Base-by-base conservation (phyloP, 2,329 filamentous ascomycete species). In the Penicillium fuscoglaucum region DNA sequence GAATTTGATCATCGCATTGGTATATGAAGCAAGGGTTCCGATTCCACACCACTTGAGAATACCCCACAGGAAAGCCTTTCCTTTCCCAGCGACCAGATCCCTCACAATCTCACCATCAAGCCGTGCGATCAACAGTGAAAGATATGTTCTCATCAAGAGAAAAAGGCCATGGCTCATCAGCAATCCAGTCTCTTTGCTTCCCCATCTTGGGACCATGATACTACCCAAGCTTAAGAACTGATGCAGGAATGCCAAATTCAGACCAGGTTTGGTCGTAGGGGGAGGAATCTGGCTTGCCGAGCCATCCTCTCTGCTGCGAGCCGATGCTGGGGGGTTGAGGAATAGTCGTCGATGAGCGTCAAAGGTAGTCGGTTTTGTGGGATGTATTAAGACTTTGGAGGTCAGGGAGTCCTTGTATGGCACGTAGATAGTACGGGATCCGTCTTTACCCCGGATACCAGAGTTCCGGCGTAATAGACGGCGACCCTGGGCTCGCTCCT, bases 1-100 rank as follows among this genome's bases (percentile, higher is more conserved):
- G 77, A 90, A 99, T 76, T 98, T 98, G 82, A 99, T 99, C 90
- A 96, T 97, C 55, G 93, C 92, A 75, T 99, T 99, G 51, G 93
- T 97, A 72, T 99, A 99, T 0, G 93, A 96, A 9, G 93, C 93
- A 63, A 98, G 87, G 2, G 90, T 91, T 43, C 95, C 95, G 37
- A 99, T 88, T 3, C 93, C 92, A 64, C 93, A 92, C 95, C 95
- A 99, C 82, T 98, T 97, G 49, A 88, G 74, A 47, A 99, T 89
- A 6, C 95, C 95, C 86, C 88, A 90, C 9, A 95, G 79, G 73
- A 99, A 99, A 0, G 86, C 84, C 68, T 87, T 92, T 19, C 93
- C 93, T 68, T 97, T 93, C 10, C 95, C 95, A 10, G 91, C 92
- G n/a, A 99, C 93, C 26, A 99, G 79, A 76, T 99, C 95, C 61